These are phyloP conservation scores for Eustoma russellianum DNA, from an alignment of 257 asterid genomes.

Conservation along the genomic window DNA sequence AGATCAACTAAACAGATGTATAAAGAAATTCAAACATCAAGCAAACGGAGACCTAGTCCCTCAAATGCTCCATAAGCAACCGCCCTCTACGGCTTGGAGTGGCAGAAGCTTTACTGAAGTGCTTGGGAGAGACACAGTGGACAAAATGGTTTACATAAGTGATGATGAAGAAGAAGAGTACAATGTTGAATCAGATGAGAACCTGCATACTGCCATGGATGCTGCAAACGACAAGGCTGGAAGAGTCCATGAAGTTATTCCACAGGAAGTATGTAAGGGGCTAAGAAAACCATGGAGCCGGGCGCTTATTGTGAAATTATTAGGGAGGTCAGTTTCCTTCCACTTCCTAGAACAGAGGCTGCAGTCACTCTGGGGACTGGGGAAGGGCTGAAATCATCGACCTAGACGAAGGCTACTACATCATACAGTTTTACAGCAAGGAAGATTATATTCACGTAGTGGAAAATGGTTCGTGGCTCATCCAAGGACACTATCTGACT, in stretches of 20 bases:
- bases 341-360: no score
- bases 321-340: no score
- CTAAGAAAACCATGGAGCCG: background rate
- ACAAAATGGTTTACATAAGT: background rate
- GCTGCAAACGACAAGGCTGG: background rate
- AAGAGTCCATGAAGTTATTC: background rate
- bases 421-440: background rate
- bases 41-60: background rate
- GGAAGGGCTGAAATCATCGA: background rate
- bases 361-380: no score
- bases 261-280: background rate
- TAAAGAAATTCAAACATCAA: background rate
- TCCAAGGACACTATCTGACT: background rate
- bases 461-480: background rate
- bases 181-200: no score
- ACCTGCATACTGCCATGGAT: background rate
- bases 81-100: background rate
- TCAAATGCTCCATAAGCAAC: no score
- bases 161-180: no score
- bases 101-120: background rate
- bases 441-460: background rate
- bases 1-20: background rate
- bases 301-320: no score
- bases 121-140: background rate
- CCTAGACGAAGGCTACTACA: background rate